Percentiles rank a stretch among this genome's conserved stretches.
Evolutionary conservation across 768 basidiomycete genomes (phyloP).

Genomic region (Phaeolepiota aurea): DNA sequence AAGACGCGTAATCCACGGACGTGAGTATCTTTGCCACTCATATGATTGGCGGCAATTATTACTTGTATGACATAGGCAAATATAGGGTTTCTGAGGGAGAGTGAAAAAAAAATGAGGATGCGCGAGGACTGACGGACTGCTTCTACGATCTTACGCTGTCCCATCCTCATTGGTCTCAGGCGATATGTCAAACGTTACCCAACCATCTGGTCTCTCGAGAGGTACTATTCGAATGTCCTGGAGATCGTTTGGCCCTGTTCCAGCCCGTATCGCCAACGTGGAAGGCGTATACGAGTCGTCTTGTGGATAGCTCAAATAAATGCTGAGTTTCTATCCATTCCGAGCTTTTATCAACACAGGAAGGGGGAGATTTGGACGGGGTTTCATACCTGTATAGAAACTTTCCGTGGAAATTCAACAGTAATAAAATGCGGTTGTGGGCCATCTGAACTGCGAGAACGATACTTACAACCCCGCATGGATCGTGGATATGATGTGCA

Average conservation of each 20-base stretch:
- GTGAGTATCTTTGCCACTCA: slow-evolving; percentile 99
- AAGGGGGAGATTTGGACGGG: not conserved
- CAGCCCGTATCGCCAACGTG: slow-evolving; percentile 83
- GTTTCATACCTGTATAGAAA: slow-evolving; percentile 67
- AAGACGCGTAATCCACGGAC: slow-evolving; percentile 86
- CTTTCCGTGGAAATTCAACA: slow-evolving; percentile 84
- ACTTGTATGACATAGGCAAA: slow-evolving; percentile 88
- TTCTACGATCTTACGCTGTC: slow-evolving; percentile 73
- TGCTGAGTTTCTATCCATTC: slow-evolving; percentile 66
- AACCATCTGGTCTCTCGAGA: slow-evolving; percentile 88
- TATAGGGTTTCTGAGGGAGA: slow-evolving; percentile 61
- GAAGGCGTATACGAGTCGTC: slow-evolving; percentile 98
- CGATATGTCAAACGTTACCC: slow-evolving; percentile 84
- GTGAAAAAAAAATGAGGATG: not conserved
- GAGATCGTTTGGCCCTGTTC: slow-evolving; percentile 84
- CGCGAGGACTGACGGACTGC: no score
- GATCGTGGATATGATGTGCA: not conserved
- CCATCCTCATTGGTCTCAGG: slow-evolving; percentile 73
- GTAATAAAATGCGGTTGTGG: slow-evolving; percentile 97
- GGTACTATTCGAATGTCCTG: slow-evolving; percentile 86
- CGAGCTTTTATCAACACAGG: not conserved
- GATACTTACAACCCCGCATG: slow-evolving; percentile 3
- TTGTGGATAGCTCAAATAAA: slow-evolving; percentile 68
- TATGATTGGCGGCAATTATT: slow-evolving; percentile 86
- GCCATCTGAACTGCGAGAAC: slow-evolving; percentile 81